These are phyloP conservation scores for Hygrocybe coccinea DNA, from an alignment of 768 basidiomycete genomes.

Conservation along the genomic window DNA sequence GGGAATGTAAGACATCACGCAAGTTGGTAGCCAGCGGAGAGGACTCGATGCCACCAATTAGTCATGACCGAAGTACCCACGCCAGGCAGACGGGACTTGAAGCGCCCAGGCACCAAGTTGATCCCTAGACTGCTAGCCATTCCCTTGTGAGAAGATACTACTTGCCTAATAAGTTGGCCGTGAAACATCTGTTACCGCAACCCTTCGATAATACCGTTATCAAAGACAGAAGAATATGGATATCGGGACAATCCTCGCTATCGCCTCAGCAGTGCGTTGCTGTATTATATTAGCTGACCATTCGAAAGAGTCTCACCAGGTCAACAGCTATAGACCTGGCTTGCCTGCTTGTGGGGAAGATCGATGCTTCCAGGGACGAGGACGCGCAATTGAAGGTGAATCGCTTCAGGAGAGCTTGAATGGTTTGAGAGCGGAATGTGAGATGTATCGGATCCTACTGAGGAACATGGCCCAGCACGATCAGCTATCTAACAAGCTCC, in stretches of 20 bases:
- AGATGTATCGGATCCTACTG: background rate
- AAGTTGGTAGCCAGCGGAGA: too few relatives aligned
- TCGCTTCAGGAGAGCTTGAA: background rate
- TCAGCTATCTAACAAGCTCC: background rate
- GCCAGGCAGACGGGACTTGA: too few relatives aligned
- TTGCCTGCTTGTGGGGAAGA: background rate
- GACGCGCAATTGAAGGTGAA: background rate
- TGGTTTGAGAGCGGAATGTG: background rate
- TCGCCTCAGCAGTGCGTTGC: background rate
- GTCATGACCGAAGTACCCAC: too few relatives aligned
- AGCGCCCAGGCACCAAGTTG: too few relatives aligned
- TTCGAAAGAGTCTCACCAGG: background rate
- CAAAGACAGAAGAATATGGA: background rate
- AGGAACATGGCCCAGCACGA: background rate
- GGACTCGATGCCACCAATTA: too few relatives aligned
- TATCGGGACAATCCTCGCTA: background rate
- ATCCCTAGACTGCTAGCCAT: too few relatives aligned
- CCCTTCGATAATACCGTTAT: too few relatives aligned
- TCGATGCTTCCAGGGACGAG: background rate
- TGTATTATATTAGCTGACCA: background rate
- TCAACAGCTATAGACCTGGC: background rate
- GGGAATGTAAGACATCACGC: too few relatives aligned
- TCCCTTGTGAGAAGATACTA: too few relatives aligned
- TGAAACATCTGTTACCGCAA: too few relatives aligned
- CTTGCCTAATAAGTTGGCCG: too few relatives aligned